Conservation (phyloP, 2,329 filamentous ascomycete species). For the Arthroderma sp. region DNA sequence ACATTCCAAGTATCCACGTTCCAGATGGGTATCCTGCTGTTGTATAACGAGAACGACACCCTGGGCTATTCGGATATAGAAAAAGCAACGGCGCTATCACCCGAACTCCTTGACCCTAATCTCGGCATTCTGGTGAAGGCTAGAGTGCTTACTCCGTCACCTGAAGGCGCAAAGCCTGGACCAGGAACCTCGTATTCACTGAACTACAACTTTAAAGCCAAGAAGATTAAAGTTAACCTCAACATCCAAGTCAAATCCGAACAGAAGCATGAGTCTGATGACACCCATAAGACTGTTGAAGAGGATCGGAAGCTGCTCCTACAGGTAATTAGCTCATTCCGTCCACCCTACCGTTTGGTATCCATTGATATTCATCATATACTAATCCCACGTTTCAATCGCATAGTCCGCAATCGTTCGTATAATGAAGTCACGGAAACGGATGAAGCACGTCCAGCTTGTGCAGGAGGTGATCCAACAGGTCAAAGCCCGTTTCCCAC, state of each 20-base stretch:
- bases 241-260: slow-evolving; percentile 93
- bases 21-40: slow-evolving; percentile 87
- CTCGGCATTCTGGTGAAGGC: slow-evolving; percentile 82
- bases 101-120: slow-evolving; percentile 75
- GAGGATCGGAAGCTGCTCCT: slow-evolving; percentile 93
- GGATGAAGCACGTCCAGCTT: slow-evolving; percentile 92
- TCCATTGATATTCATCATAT: slow-evolving; percentile 1
- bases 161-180: slow-evolving; percentile 61
- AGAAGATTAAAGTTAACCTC: slow-evolving; percentile 94
- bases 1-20: slow-evolving; percentile 97
- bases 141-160: slow-evolving; percentile 64
- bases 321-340: slow-evolving; percentile 53
- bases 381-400: slow-evolving; percentile 7
- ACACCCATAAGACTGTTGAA: slow-evolving; percentile 98
- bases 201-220: slow-evolving; percentile 94
- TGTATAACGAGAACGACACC: slow-evolving; percentile 85
- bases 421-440: slow-evolving; percentile 99
- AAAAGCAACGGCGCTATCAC: slow-evolving; percentile 63
- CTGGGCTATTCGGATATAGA: slow-evolving; percentile 81
- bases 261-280: slow-evolving; percentile 87
- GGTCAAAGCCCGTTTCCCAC: slow-evolving; percentile 83
- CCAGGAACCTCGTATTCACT: slow-evolving; percentile 68
- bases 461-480: slow-evolving; percentile 93
- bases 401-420: slow-evolving; percentile 87
- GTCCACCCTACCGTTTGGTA: not conserved